Conservation (phyloP, 1,284 basidiomycete genomes). For the Tilletia walkeri region DNA sequence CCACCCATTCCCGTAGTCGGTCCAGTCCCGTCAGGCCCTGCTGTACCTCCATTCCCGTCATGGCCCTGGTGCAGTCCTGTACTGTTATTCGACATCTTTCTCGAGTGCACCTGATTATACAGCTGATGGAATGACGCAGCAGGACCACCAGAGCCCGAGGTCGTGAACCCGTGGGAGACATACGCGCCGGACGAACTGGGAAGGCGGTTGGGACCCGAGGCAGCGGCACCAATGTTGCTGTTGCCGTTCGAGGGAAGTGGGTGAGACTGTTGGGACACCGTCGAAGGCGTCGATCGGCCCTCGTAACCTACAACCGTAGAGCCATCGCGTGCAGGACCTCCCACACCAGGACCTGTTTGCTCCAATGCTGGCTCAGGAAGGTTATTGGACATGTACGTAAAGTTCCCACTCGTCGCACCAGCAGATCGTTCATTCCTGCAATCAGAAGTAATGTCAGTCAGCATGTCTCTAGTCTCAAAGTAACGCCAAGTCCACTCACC, state of each 20-base stretch:
- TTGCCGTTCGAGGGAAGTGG: too few relatives aligned
- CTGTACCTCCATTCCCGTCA: not conserved
- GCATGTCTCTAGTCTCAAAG: too few relatives aligned
- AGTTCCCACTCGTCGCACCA: not conserved
- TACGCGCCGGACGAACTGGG: too few relatives aligned
- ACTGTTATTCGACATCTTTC: conserved; percentile 1
- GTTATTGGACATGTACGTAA: not conserved
- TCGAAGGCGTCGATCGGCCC: conserved; percentile 11
- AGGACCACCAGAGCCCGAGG: not conserved
- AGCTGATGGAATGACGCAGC: conserved; percentile 4
- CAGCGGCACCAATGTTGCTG: too few relatives aligned
- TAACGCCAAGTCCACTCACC: not conserved
- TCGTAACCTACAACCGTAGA: not conserved
- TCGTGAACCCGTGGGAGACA: too few relatives aligned
- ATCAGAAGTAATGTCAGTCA: not conserved
- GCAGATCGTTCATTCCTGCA: conserved; percentile 16
- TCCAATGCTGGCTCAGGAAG: not conserved
- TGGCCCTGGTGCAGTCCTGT: not conserved
- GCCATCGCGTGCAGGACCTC: not conserved
- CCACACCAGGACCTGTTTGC: not conserved
- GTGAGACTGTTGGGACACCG: too few relatives aligned
- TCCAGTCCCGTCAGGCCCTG: not conserved
- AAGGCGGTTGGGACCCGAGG: too few relatives aligned
- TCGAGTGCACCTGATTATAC: conserved; percentile 1
- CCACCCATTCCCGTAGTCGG: not conserved